Percentiles rank a stretch among this genome's conserved stretches.
These are phyloP conservation scores for Penicillium roqueforti DNA, from an alignment of 495 filamentous ascomycete species.

Conservation along the genomic window DNA sequence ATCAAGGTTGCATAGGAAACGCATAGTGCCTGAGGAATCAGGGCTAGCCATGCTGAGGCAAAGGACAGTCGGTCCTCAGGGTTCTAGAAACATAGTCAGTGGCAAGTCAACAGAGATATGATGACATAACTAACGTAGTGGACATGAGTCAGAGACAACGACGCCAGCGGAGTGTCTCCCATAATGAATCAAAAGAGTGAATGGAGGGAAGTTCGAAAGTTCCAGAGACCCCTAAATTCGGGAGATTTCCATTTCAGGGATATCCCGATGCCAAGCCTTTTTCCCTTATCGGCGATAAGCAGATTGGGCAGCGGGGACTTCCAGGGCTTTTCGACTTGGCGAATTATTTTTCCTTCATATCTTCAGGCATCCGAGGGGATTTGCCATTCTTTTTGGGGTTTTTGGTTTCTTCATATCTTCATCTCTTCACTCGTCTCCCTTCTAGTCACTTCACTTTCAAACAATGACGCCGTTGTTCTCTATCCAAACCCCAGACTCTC, in stretches of 20 bases:
- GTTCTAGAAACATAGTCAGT: constrained; percentile 59
- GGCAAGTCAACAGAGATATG: neutral
- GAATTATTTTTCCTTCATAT: neutral
- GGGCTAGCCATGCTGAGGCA: constrained; percentile 85
- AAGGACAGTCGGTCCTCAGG: constrained; percentile 80
- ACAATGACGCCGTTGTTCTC: constrained; percentile 45
- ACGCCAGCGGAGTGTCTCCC: constrained; percentile 73
- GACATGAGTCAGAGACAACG: constrained; percentile 89
- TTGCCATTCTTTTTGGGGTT: constrained; percentile 5
- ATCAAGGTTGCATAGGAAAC: constrained; percentile 84
- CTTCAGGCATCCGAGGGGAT: neutral
- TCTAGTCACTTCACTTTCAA: constrained; percentile 22
- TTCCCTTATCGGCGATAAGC: neutral
- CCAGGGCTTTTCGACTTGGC: neutral
- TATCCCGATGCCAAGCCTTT: neutral
- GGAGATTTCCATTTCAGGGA: neutral
- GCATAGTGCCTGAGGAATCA: constrained; percentile 85
- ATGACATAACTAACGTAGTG: constrained; percentile 66
- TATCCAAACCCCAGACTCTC: constrained; percentile 25
- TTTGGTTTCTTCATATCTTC: neutral
- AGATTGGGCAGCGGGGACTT: neutral
- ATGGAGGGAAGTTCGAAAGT: neutral
- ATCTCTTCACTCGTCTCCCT: neutral
- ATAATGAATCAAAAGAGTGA: constrained; percentile 34
- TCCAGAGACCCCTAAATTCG: neutral